A percentile compares a stretch with the other conserved stretches of the same genome.
Conservation (phyloP, 2,329 filamentous ascomycete genomes). For the Rutstroemia sydowiana region DNA sequence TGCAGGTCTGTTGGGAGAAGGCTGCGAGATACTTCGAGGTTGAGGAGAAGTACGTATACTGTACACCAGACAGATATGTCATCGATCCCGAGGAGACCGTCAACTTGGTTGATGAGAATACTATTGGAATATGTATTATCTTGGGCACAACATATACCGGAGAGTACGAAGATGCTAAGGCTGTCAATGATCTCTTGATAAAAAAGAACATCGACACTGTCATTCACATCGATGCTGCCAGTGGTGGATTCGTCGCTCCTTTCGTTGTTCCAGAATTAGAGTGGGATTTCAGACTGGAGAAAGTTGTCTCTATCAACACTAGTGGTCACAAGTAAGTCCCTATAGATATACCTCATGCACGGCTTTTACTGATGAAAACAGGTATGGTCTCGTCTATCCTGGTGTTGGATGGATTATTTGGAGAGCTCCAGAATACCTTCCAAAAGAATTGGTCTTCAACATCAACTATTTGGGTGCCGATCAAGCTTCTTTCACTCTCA, state of each 20-base stretch:
- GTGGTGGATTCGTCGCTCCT: slow-evolving; percentile 85
- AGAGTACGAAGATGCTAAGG: slow-evolving; percentile 90
- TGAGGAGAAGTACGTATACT: slow-evolving; percentile 75
- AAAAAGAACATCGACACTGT: slow-evolving; percentile 69
- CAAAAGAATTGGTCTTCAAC: slow-evolving; percentile 89
- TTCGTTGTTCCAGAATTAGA: slow-evolving; percentile 77
- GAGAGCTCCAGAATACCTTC: slow-evolving; percentile 75
- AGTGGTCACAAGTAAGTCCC: slow-evolving; percentile 77
- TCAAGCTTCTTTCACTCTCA: slow-evolving; percentile 91
- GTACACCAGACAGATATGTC: slow-evolving; percentile 52
- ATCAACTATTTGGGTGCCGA: slow-evolving; percentile 98
- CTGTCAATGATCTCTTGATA: slow-evolving; percentile 78
- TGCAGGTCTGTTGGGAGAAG: slow-evolving; percentile 98
- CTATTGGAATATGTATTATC: slow-evolving; percentile 87
- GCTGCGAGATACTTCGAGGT: slow-evolving; percentile 83
- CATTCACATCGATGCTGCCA: slow-evolving; percentile 91
- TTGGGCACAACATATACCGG: slow-evolving; percentile 92
- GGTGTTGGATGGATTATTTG: slow-evolving; percentile 93
- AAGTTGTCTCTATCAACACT: slow-evolving; percentile 88
- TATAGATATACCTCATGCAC: background rate
- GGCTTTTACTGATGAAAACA: slow-evolving; percentile 5
- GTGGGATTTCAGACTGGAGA: slow-evolving; percentile 88
- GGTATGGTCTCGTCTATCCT: slow-evolving; percentile 69
- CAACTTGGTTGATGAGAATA: slow-evolving; percentile 56
- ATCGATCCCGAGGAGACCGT: slow-evolving; percentile 58